phyloP scores from a whole-genome alignment of 192 early-diverging fungal genomes.

The Chytriomyces sp. region DNA sequence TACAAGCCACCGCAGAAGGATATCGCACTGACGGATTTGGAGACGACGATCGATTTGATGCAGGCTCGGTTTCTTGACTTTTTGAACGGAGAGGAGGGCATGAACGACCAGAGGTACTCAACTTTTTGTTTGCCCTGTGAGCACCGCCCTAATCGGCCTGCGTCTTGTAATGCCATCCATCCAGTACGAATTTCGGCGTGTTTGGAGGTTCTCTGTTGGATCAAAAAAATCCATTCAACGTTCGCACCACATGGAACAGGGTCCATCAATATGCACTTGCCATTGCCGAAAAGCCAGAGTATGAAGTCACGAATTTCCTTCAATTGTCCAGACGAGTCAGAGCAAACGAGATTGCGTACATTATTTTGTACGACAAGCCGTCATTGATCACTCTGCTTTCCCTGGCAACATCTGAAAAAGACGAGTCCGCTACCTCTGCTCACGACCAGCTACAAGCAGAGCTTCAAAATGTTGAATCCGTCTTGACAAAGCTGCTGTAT shows the following conservation, averaged over 20 bases:
- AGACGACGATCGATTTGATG: slow-evolving; percentile 25
- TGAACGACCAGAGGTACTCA: not conserved
- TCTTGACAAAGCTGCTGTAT: slow-evolving; percentile 12
- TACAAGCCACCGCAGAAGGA: slow-evolving; percentile 12
- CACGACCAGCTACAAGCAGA: not conserved
- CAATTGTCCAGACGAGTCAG: slow-evolving; percentile 23
- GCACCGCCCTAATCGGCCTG: not conserved
- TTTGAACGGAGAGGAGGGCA: slow-evolving; percentile 31
- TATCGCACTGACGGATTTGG: slow-evolving; percentile 11
- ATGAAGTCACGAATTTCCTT: slow-evolving; percentile 18
- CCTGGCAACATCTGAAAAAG: slow-evolving; percentile 7
- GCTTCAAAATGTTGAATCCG: not conserved
- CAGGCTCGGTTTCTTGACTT: slow-evolving; percentile 34
- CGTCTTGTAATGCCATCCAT: not conserved
- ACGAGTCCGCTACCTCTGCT: not conserved
- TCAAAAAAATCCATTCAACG: slow-evolving; percentile 10
- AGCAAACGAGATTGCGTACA: slow-evolving; percentile 19
- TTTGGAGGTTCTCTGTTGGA: slow-evolving; percentile 33
- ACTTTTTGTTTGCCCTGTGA: not conserved
- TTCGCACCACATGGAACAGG: slow-evolving; percentile 25
- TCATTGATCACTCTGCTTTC: slow-evolving; percentile 23
- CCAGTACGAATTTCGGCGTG: slow-evolving; percentile 23
- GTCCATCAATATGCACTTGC: slow-evolving; percentile 23
- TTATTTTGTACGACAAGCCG: slow-evolving; percentile 30
- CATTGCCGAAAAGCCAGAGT: not conserved